Base-by-base conservation (phyloP, 805 yeast species). In the Yarrowia sp. region DNA sequence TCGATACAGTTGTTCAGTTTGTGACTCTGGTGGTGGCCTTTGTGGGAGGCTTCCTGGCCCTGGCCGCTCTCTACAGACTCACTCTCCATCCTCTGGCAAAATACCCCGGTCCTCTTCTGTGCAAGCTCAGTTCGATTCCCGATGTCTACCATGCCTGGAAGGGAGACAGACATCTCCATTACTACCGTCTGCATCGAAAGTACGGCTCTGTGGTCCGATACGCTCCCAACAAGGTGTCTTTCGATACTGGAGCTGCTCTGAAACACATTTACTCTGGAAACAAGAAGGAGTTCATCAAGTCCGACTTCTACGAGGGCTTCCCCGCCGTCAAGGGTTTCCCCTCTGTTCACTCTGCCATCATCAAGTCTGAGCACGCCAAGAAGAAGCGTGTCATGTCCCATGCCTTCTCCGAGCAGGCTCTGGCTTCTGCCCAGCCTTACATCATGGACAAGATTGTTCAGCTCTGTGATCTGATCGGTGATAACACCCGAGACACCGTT, bases 301-400 rank as follows among this genome's bases (percentile, higher is more conserved):
- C 71, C 20, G 69, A 68, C 40, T 69, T 69, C 40, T 69, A 69
- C 50, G 68, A 68, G 47, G 71, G 70, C 9, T 69, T 69, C 65
- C 71, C 71, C 9, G 71, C 71, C 43, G 55, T 69, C 47, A 69
- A 69, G 47, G 70, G 67, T 13, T 69, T 69, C 53, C 71, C 71
- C 7, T 69, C 71, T 9, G 69, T 69, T 9, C 71, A 69, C 46
- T 56, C 67, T 24, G 69, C 71, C 47, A 69, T 69, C 39, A 55
- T 67, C 52, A 69, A 69, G 67, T 42, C 55, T 3, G 70, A 67
- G 15, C 71, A 69, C 30, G 64, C 69, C 49, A 67, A 69, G 40
- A 69, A 69, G 53, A 67, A 69, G 44, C 66, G 71, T 30, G 71
- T 69, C 43, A 56, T 69, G 56, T 68, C 70, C n/a, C 70, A 69